A percentile compares a stretch with the other conserved stretches of the same genome.
Evolutionary conservation across 108 stramenopile genomes (phyloP).

Genomic region (Hondaea fermentalgiana): DNA sequence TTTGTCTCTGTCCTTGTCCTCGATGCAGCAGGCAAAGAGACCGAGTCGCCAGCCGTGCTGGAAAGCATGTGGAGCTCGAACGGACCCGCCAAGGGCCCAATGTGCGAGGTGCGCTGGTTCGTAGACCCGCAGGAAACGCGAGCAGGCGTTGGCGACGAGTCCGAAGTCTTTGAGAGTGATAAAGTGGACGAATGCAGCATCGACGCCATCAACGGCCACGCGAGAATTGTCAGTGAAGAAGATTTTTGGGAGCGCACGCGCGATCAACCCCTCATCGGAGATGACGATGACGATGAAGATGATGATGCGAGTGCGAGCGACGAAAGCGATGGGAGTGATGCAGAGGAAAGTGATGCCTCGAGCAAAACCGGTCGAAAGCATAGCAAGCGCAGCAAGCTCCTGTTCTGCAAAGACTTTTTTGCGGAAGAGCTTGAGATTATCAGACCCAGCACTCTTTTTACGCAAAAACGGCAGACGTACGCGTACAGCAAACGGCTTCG

Average conservation of each 20-base stretch:
- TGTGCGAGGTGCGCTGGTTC: conserved; percentile 6
- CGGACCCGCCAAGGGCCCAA: not conserved
- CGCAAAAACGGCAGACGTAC: not conserved
- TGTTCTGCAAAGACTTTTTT: not conserved
- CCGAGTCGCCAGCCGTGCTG: not conserved
- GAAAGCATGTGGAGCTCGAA: not conserved
- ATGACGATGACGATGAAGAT: not conserved
- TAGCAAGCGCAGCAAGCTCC: not conserved
- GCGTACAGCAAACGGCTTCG: not conserved
- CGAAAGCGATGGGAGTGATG: not conserved
- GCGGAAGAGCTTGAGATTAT: not conserved
- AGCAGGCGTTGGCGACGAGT: not conserved
- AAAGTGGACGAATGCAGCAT: not conserved
- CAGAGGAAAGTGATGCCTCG: not conserved
- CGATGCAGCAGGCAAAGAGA: not conserved
- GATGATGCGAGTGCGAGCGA: not conserved
- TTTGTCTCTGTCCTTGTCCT: not conserved
- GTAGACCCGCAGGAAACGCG: not conserved
- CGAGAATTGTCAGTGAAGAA: not conserved
- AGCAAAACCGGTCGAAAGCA: not conserved
- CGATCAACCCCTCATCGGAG: not conserved
- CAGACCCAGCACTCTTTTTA: not conserved
- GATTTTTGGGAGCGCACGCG: not conserved
- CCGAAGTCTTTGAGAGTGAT: not conserved
- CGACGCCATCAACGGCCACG: not conserved